Conservation (phyloP, 139 green algal genomes). For the Axilococcus clingmanii region DNA sequence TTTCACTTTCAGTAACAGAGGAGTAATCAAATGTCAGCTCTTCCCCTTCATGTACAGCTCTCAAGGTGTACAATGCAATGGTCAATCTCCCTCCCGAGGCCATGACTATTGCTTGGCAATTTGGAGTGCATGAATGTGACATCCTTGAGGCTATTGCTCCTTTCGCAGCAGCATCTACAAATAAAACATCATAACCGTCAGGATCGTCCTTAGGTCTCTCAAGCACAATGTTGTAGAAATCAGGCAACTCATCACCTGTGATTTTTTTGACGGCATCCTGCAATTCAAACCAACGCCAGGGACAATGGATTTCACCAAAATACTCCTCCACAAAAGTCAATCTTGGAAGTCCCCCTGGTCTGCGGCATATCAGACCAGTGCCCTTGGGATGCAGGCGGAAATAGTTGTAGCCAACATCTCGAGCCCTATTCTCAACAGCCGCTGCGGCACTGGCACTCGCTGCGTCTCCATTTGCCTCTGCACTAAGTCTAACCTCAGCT, state of each 20-base stretch:
- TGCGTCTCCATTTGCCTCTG: constrained; percentile 9
- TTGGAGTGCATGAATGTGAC: constrained; percentile 88
- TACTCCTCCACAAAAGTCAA: constrained; percentile 91
- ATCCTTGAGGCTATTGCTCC: constrained; percentile 77
- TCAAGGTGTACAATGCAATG: constrained; percentile 78
- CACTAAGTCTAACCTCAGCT: constrained; percentile 7
- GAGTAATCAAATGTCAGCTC: constrained; percentile 88
- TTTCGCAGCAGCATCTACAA: constrained; percentile 85
- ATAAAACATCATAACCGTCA: constrained; percentile 66
- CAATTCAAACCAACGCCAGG: constrained; percentile 92
- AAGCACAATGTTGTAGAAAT: constrained; percentile 87
- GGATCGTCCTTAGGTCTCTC: constrained; percentile 45
- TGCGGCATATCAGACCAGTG: constrained; percentile 56
- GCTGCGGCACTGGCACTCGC: constrained; percentile 16
- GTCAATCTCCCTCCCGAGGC: constrained; percentile 60
- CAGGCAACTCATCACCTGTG: constrained; percentile 61
- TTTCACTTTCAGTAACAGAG: constrained; percentile 73
- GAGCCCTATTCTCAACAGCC: constrained; percentile 32
- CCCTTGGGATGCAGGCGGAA: constrained; percentile 89
- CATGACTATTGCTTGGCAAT: constrained; percentile 78
- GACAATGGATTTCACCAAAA: constrained; percentile 81
- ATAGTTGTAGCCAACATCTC: constrained; percentile 58
- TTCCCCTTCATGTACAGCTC: constrained; percentile 51
- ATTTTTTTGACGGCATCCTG: constrained; percentile 70
- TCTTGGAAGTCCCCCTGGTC: constrained; percentile 45